These are phyloP conservation scores for Aspergillus quadricinctus DNA, from an alignment of 2,329 filamentous ascomycete genomes.

Conservation along the genomic window DNA sequence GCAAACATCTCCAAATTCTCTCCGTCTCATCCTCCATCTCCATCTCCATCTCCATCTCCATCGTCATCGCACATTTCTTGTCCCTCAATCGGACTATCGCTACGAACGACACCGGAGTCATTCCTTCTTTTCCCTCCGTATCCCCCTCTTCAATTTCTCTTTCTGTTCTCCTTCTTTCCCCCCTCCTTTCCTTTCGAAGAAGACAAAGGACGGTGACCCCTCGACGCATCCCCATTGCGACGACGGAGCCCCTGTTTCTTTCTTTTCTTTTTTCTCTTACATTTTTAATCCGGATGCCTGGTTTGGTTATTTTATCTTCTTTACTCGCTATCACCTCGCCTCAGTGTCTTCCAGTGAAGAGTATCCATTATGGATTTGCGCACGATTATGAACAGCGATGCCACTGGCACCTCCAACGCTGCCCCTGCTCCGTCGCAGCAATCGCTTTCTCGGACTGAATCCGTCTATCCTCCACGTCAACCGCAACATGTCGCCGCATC, in stretches of 20 bases:
- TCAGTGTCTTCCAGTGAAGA: slow-evolving; percentile 5
- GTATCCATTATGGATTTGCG: slow-evolving; percentile 47
- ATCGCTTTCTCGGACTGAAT: slow-evolving; percentile 26
- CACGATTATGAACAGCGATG: slow-evolving; percentile 49
- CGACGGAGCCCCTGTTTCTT: not conserved
- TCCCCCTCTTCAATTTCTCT: not conserved
- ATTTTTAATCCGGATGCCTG: not conserved
- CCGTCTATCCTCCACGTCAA: slow-evolving; percentile 23
- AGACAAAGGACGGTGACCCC: not conserved
- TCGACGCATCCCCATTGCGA: slow-evolving; percentile 1
- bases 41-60: not conserved
- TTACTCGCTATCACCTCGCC: slow-evolving; percentile 1
- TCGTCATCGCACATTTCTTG: slow-evolving; percentile 3
- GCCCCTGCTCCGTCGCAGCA: slow-evolving; percentile 21
- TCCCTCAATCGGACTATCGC: not conserved
- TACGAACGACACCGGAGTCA: not conserved
- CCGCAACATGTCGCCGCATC: slow-evolving; percentile 14
- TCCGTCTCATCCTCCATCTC: not conserved
- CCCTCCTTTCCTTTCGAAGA: not conserved
- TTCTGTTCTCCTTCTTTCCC: not conserved
- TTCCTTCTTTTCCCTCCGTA: slow-evolving; percentile 1
- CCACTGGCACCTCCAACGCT: slow-evolving; percentile 28
- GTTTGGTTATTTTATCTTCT: not conserved
- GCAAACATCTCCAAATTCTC: not conserved
- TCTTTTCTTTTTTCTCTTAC: too few relatives aligned